Conservation (phyloP, 1,284 basidiomycete genomes). For the Heliocybe sulcata region DNA sequence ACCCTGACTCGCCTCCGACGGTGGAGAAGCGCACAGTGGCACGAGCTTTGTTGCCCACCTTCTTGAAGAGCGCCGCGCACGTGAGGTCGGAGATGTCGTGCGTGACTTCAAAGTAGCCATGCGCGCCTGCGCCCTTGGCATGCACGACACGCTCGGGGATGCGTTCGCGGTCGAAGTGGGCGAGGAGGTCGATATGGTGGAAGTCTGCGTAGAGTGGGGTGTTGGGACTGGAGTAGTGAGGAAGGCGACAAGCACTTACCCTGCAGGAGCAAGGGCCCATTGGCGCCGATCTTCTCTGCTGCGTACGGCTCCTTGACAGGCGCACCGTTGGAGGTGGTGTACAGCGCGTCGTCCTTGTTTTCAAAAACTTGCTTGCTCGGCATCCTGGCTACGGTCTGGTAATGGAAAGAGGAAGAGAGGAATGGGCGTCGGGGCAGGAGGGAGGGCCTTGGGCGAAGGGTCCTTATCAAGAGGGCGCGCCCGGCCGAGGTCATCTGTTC, state of each 20-base stretch:
- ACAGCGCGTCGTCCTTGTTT: slow-evolving; percentile 51
- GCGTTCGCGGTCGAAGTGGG: slow-evolving; percentile 91
- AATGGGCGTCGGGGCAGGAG: not conserved
- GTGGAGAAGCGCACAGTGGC: slow-evolving; percentile 84
- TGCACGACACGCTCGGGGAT: slow-evolving; percentile 94
- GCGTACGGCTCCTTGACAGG: slow-evolving; percentile 69
- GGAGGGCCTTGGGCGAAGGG: slow-evolving; percentile 7
- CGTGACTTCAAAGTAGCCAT: slow-evolving; percentile 88
- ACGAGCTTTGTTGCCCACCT: slow-evolving; percentile 64
- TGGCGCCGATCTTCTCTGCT: slow-evolving; percentile 65
- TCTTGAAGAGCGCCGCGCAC: slow-evolving; percentile 63
- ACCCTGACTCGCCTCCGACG: slow-evolving; percentile 83
- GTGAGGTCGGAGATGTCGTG: slow-evolving; percentile 79
- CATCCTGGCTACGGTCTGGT: slow-evolving; percentile 30
- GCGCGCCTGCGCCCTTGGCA: slow-evolving; percentile 84
- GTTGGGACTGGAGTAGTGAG: not conserved
- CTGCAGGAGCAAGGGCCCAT: slow-evolving; percentile 84
- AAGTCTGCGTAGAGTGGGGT: slow-evolving; percentile 50
- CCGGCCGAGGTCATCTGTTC: slow-evolving; percentile 2
- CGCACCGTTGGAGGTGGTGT: slow-evolving; percentile 83
- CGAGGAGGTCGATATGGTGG: slow-evolving; percentile 82
- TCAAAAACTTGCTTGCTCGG: slow-evolving; percentile 55
- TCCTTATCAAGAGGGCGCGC: not conserved
- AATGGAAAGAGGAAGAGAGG: not conserved
- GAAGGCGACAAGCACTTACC: slow-evolving; percentile 31